Conservation (phyloP, 225 moss, liverwort and hornwort genomes). For the Anthoceros angustus region DNA sequence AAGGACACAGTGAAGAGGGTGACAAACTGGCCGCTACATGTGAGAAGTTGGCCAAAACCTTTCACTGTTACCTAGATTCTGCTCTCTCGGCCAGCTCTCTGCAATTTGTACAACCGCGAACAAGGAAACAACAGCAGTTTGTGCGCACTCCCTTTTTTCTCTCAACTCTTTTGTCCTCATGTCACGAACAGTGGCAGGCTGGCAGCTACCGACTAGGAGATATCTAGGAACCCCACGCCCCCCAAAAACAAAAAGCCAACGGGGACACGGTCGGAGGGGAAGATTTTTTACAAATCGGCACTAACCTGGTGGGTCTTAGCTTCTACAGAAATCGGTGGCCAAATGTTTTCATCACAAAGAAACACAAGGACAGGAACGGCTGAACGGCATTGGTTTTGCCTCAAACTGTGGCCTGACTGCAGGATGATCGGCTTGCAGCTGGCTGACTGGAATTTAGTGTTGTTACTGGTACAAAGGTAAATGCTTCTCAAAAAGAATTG, state of each 20-base stretch:
- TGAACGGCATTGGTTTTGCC: not conserved
- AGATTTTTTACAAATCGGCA: too few relatives aligned
- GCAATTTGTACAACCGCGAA: not conserved
- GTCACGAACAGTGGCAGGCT: not conserved
- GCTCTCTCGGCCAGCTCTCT: too few relatives aligned
- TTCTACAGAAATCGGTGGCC: not conserved
- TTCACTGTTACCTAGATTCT: too few relatives aligned
- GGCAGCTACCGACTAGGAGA: not conserved
- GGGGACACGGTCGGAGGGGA: too few relatives aligned
- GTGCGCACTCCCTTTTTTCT: not conserved
- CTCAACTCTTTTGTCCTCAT: not conserved
- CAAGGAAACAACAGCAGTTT: not conserved
- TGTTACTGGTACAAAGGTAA: not conserved
- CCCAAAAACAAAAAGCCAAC: too few relatives aligned
- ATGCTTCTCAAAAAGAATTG: not conserved
- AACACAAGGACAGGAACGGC: not conserved
- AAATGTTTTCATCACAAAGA: not conserved
- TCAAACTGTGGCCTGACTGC: not conserved
- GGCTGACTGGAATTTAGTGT: not conserved
- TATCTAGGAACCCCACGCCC: not conserved
- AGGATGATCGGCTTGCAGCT: not conserved
- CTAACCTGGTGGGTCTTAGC: not conserved
- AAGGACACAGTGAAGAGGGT: too few relatives aligned
- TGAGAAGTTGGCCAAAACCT: too few relatives aligned
- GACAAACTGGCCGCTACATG: too few relatives aligned